Percentiles rank a stretch among this genome's conserved stretches.
phyloP scores from a whole-genome alignment of 441 rosid genomes.

The California macrophylla region DNA sequence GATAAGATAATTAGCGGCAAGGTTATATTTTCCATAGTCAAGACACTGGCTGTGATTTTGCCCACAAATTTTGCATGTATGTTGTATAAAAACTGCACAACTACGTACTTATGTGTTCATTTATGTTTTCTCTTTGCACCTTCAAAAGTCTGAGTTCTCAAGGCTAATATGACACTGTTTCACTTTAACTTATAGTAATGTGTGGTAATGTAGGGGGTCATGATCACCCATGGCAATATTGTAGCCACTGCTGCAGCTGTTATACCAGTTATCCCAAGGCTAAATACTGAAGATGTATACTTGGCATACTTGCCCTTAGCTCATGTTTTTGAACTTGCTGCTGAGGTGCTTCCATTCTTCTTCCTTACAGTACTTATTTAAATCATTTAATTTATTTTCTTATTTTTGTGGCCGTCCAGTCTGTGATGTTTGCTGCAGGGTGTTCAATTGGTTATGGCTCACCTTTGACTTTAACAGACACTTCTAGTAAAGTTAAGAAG shows the following conservation, averaged over 20 bases:
- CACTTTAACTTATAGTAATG: constrained; percentile 22
- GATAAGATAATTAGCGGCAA: too few relatives aligned
- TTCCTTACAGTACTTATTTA: constrained; percentile 9
- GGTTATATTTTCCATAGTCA: neutral
- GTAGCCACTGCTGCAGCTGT: constrained; percentile 81
- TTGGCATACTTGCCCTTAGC: constrained; percentile 89
- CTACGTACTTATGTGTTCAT: neutral
- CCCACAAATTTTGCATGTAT: too few relatives aligned
- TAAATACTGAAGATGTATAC: constrained; percentile 44
- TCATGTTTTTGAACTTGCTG: constrained; percentile 88
- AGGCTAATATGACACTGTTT: neutral
- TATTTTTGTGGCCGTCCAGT: constrained; percentile 36
- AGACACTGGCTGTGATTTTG: neutral
- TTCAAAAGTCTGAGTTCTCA: constrained; percentile 1
- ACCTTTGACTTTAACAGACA: constrained; percentile 71
- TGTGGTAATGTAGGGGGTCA: constrained; percentile 58
- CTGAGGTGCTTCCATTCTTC: constrained; percentile 48
- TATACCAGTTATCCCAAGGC: constrained; percentile 54
- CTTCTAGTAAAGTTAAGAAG: constrained; percentile 68
- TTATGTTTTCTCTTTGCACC: neutral
- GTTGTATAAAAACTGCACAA: neutral
- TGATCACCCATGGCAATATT: constrained; percentile 81
- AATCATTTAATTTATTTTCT: constrained; percentile 15
- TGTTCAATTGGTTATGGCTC: constrained; percentile 84
- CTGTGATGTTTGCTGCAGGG: constrained; percentile 54